Conservation (phyloP, 2,329 filamentous ascomycete species). For the Penicillium occitanis region DNA sequence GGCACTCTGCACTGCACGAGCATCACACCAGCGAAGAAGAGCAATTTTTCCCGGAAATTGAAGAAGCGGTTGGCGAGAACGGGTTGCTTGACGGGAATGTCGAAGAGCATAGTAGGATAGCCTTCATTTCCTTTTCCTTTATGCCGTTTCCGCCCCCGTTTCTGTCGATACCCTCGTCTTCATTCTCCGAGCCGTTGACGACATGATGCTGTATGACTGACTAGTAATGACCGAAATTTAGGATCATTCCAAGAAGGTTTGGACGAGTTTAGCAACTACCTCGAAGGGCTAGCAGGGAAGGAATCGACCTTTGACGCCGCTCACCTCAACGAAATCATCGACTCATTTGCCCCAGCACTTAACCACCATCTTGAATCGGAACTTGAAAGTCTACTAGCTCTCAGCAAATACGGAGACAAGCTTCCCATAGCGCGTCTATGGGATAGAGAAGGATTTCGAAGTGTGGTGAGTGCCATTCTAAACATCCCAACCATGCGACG, state of each 20-base stretch:
- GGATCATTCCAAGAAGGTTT: conserved; percentile 8
- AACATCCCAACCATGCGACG: background rate
- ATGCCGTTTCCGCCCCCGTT: background rate
- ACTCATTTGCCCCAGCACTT: conserved; percentile 14
- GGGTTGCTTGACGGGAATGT: conserved; percentile 35
- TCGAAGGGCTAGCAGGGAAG: conserved; percentile 8
- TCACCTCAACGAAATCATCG: conserved; percentile 15
- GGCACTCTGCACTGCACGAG: conserved; percentile 36
- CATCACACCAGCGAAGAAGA: conserved; percentile 41
- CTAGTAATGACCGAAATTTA: background rate
- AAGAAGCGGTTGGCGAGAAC: conserved; percentile 30
- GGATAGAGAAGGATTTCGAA: conserved; percentile 16
- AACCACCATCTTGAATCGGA: conserved; percentile 15
- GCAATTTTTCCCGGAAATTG: conserved; percentile 37
- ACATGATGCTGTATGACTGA: background rate
- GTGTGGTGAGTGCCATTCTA: conserved; percentile 10
- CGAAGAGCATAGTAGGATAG: conserved; percentile 33
- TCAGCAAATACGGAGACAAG: conserved; percentile 11
- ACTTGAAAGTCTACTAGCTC: background rate
- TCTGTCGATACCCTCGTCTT: too few species aligned
- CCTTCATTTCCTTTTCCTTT: background rate
- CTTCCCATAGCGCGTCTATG: conserved; percentile 9
- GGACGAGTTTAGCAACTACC: conserved; percentile 4
- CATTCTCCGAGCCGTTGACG: too few species aligned
- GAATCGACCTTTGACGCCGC: conserved; percentile 9